Percentiles rank a stretch among this genome's conserved stretches.
phyloP scores from a whole-genome alignment of 2,329 filamentous ascomycete genomes.

The Calonectria ilicicola region DNA sequence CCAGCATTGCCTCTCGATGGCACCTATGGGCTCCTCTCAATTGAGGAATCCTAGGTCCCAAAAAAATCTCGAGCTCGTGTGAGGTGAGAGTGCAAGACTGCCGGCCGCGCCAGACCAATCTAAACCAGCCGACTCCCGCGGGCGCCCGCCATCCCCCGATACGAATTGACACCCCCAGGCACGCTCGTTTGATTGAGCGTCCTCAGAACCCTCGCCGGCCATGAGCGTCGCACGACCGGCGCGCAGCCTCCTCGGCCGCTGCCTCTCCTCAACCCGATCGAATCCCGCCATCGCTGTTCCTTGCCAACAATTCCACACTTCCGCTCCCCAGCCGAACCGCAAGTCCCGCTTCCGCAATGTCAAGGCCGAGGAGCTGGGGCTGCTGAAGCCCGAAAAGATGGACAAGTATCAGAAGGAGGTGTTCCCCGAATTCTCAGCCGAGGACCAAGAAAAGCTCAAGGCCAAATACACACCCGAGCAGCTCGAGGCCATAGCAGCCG shows the following conservation, averaged over 20 bases:
- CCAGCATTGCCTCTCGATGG: constrained; percentile 19
- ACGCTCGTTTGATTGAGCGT: constrained; percentile 13
- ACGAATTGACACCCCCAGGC: constrained; percentile 22
- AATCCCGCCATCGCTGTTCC: constrained; percentile 36
- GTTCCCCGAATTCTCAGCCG: constrained; percentile 74
- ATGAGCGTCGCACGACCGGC: constrained; percentile 69
- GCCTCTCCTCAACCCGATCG: constrained; percentile 53
- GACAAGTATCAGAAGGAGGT: constrained; percentile 58
- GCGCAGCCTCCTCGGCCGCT: constrained; percentile 65
- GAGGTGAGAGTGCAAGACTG: constrained; percentile 34
- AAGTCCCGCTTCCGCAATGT: constrained; percentile 66
- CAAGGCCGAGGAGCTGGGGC: constrained; percentile 63
- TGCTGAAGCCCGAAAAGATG: constrained; percentile 58
- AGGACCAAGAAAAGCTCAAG: constrained; percentile 72
- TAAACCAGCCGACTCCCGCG: constrained; percentile 19
- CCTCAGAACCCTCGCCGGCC: constrained; percentile 45
- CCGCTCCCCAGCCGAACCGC: constrained; percentile 58
- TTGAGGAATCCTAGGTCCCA: constrained; percentile 41
- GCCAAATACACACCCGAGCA: constrained; percentile 84
- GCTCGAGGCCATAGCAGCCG: constrained; percentile 83
- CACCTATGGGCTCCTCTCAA: constrained; percentile 34
- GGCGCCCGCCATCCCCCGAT: constrained; percentile 15
- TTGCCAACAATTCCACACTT: constrained; percentile 65
- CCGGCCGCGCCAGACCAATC: constrained; percentile 25
- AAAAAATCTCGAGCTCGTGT: constrained; percentile 50